A percentile compares a stretch with the other conserved stretches of the same genome.
Evolutionary conservation across 306 rosid species (phyloP).

Genomic region (Lathyrus sativus): DNA sequence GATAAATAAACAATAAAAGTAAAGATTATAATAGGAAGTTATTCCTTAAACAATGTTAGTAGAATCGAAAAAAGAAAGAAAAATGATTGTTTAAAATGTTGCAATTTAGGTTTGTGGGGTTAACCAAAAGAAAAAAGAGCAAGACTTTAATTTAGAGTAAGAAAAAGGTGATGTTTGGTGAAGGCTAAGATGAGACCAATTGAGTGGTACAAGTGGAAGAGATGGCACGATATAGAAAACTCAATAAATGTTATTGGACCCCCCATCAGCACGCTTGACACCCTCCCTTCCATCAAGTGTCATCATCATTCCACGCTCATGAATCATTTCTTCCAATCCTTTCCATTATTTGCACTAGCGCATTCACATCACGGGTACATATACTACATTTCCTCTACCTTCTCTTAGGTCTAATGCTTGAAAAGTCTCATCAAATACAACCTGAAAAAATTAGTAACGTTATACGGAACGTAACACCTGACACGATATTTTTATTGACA

Average conservation of each 20-base stretch:
- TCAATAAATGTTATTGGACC: constrained; percentile 59
- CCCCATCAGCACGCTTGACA: constrained; percentile 76
- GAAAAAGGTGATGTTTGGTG: constrained; percentile 20
- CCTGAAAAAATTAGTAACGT: background rate
- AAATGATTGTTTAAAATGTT: background rate
- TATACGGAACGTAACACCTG: too few relatives aligned
- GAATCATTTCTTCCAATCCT: constrained; percentile 69
- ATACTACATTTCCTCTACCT: constrained; percentile 13
- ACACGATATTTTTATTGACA: too few relatives aligned
- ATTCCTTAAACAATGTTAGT: background rate
- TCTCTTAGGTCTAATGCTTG: constrained; percentile 22
- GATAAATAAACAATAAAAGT: too few relatives aligned
- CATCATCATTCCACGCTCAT: constrained; percentile 70
- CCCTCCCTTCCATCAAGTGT: constrained; percentile 39
- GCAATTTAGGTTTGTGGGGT: constrained; percentile 7
- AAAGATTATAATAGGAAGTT: too few relatives aligned
- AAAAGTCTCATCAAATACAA: background rate
- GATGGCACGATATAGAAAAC: constrained; percentile 56
- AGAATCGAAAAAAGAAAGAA: background rate
- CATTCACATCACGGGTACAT: constrained; percentile 34
- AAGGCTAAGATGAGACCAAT: constrained; percentile 51
- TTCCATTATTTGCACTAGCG: constrained; percentile 27
- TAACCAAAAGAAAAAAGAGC: constrained; percentile 17
- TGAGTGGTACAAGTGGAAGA: constrained; percentile 58
- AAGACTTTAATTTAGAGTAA: background rate